Evolutionary conservation across 2,329 filamentous ascomycete genomes (phyloP).

Genomic region (Venturia effusa): DNA sequence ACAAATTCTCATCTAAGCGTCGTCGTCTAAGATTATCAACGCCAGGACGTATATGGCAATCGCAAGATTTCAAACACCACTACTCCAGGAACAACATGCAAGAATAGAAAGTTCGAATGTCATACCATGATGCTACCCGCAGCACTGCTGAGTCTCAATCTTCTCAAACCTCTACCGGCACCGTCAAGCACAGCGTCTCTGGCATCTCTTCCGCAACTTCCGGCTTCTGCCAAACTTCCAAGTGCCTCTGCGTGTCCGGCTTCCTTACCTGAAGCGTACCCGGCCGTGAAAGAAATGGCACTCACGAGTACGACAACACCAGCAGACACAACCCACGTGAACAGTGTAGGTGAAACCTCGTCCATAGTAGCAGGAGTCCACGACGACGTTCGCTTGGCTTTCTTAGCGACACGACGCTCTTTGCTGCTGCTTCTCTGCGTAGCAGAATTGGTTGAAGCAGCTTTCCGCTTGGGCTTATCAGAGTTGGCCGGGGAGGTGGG

Average conservation of each 20-base stretch:
- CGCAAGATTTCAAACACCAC: no score
- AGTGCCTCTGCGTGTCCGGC: conserved; percentile 42
- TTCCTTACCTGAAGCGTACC: conserved; percentile 51
- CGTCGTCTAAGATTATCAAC: neutral
- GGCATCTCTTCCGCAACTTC: conserved; percentile 2
- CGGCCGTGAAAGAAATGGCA: conserved; percentile 54
- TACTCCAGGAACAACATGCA: neutral
- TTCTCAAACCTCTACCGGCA: conserved; percentile 6
- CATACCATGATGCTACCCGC: conserved; percentile 1
- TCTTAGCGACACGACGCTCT: conserved; percentile 34
- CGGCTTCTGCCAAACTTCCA: neutral
- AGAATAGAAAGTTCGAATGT: neutral
- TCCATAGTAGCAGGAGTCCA: conserved; percentile 17
- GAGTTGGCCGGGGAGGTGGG: conserved; percentile 18
- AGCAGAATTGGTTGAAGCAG: conserved; percentile 16
- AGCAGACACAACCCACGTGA: conserved; percentile 56
- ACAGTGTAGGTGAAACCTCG: conserved; percentile 45
- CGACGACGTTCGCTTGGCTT: conserved; percentile 23
- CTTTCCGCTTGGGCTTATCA: conserved; percentile 35
- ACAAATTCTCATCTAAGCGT: neutral
- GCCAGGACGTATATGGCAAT: neutral
- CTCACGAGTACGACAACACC: conserved; percentile 54
- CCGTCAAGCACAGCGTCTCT: conserved; percentile 5
- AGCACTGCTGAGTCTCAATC: conserved; percentile 3
- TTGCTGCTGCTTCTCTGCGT: conserved; percentile 30